Evolutionary conservation across 192 early-diverging fungal species (phyloP), one percentile per base, ranked within the genome.

Genomic region (Backusella tuberculispora): DNA sequence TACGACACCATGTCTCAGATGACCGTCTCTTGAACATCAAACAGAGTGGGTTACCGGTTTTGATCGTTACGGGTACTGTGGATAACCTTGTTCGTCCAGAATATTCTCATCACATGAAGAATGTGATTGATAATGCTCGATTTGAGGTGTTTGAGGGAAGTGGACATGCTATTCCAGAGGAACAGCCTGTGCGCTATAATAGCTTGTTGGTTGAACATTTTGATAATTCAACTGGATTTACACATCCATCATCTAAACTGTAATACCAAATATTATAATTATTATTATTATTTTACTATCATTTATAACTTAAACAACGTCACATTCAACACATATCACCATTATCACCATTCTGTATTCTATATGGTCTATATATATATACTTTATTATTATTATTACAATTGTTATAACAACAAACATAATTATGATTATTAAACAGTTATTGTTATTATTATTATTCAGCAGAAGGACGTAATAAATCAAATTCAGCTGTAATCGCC

Each of bases 81-180:
- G 83, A 85, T 69, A 78, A 82, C 43, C 65, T 85, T 14, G 74
- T 82, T 9, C 69, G 53, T 46, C 81, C 83, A 17, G 38, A 34
- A 8, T 75, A 80, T 40, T 80, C 78, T 21, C 45, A 74, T 68
- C 76, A 80, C 21, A 21, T 85, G 26, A 45, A 72, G 9, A 53
- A 80, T 50, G 71, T 78, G 21, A 21, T 85, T 7, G 64, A 67
- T 4, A 66, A 53, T 24, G 43, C 50, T 14, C 63, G 78, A 34
- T 12, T 60, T 12, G 78, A 83, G 26, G 44, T 71, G 14, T 85
- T 83, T 73, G 74, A 82, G 48, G 78, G 81, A 19, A 70, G 76
- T 44, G 83, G 83, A 3, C 83, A 85, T 64, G 78, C 67, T 12
- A 13, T 83, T 4, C 75, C 73, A 10, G 70, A 74, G 42, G 81